Conservation (phyloP, 1,284 basidiomycete genomes). For the Vanrija sp. region DNA sequence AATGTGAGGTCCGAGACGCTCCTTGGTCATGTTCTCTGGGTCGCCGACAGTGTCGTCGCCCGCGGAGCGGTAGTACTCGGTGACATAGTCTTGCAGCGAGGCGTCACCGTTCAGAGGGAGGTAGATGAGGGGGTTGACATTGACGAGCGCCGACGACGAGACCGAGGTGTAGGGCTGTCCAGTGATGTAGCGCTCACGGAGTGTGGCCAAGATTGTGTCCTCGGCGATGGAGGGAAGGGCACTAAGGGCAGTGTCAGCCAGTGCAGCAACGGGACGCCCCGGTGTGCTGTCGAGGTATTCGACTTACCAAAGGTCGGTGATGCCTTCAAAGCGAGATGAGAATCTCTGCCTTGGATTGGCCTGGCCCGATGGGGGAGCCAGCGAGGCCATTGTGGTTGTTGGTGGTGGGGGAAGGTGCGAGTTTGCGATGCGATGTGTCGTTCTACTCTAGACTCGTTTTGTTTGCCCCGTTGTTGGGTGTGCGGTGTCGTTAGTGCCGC, state of each 20-base stretch:
- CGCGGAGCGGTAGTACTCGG: slow-evolving; percentile 60
- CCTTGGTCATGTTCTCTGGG: slow-evolving; percentile 19
- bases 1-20: slow-evolving; percentile 66
- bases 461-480: not conserved
- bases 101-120: slow-evolving; percentile 74
- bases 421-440: not conserved
- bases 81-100: slow-evolving; percentile 73
- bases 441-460: no score
- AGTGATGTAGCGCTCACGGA: slow-evolving; percentile 78
- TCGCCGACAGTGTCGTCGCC: slow-evolving; percentile 50
- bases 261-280: not conserved
- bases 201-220: slow-evolving; percentile 56
- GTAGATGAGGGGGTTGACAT: slow-evolving; percentile 85
- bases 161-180: slow-evolving; percentile 76
- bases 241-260: slow-evolving; percentile 13
- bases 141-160: slow-evolving; percentile 67
- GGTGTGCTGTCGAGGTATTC: not conserved
- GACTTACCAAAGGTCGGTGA: slow-evolving; percentile 37
- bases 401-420: not conserved
- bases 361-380: slow-evolving; percentile 4
- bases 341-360: slow-evolving; percentile 9
- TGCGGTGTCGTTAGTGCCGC: not conserved
- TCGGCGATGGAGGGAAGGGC: slow-evolving; percentile 42
- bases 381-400: slow-evolving; percentile 9
- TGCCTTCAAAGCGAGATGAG: slow-evolving; percentile 34